A percentile compares a stretch with the other conserved stretches of the same genome.
Evolutionary conservation across 805 yeast species (phyloP).

Genomic region (Kluyveromyces siamensis): DNA sequence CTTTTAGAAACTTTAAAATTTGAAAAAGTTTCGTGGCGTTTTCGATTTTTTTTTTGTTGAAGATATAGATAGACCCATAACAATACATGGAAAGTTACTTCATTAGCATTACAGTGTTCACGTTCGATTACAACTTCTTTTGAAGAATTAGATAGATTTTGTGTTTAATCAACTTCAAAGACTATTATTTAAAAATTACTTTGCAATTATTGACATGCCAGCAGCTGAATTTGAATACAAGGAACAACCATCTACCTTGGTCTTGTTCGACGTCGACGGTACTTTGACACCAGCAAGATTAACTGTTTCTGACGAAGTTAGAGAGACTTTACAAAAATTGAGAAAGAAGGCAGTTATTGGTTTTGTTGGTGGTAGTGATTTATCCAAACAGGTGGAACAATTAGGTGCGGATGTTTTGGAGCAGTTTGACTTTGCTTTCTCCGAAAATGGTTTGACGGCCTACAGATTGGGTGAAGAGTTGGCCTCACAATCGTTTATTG

Average conservation of each 20-base stretch:
- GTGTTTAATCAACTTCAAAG: neutral
- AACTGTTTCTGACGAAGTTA: constrained; percentile 68
- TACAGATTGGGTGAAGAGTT: constrained; percentile 82
- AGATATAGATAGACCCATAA: neutral
- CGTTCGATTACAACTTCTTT: too few species aligned
- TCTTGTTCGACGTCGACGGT: constrained; percentile 96
- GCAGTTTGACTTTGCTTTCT: constrained; percentile 90
- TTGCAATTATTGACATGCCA: constrained; percentile 10
- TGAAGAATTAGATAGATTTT: too few species aligned
- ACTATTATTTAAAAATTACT: neutral
- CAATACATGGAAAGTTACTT: too few species aligned
- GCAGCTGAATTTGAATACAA: constrained; percentile 54
- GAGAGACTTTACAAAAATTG: constrained; percentile 55
- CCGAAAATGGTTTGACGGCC: constrained; percentile 97
- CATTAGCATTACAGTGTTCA: too few species aligned
- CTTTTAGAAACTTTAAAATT: too few species aligned
- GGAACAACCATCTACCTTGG: constrained; percentile 79
- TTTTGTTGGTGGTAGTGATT: constrained; percentile 95
- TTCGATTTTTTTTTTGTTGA: neutral
- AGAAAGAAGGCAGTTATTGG: constrained; percentile 93
- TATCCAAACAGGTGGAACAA: constrained; percentile 92
- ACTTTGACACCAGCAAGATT: constrained; percentile 97
- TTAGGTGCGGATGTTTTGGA: constrained; percentile 70
- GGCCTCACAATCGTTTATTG: constrained; percentile 88
- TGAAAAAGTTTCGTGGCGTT: neutral